phyloP scores from a whole-genome alignment of 2,329 filamentous ascomycete genomes.

The Cercospora beticola region DNA sequence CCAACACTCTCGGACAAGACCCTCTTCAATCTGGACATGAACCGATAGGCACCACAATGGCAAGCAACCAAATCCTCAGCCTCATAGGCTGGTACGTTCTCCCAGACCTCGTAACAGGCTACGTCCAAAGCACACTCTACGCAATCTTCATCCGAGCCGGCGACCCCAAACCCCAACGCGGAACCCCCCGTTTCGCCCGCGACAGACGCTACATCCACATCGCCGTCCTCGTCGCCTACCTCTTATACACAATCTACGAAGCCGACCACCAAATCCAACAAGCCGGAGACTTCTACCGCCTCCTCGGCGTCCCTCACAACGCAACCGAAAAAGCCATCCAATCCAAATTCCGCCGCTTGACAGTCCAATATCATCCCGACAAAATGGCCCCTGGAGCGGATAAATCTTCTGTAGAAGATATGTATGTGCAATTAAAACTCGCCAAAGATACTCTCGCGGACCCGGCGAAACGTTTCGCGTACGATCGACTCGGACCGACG shows the following conservation, averaged over 20 bases:
- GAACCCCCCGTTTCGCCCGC: slow-evolving; percentile 65
- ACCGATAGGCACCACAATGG: slow-evolving; percentile 23
- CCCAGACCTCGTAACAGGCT: slow-evolving; percentile 69
- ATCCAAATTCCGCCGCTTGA: slow-evolving; percentile 76
- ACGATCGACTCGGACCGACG: slow-evolving; percentile 81
- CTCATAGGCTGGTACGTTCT: slow-evolving; percentile 62
- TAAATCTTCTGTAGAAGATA: slow-evolving; percentile 45
- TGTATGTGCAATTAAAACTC: slow-evolving; percentile 80
- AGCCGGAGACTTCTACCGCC: slow-evolving; percentile 73
- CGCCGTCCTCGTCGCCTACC: slow-evolving; percentile 77
- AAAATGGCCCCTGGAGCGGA: slow-evolving; percentile 57
- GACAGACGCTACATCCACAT: slow-evolving; percentile 84
- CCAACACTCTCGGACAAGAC: background rate
- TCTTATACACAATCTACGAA: slow-evolving; percentile 90
- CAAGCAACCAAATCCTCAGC: slow-evolving; percentile 52
- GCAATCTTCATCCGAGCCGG: slow-evolving; percentile 85
- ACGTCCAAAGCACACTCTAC: slow-evolving; percentile 81
- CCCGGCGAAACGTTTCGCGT: slow-evolving; percentile 75
- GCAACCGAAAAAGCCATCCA: slow-evolving; percentile 77
- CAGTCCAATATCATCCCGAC: slow-evolving; percentile 74
- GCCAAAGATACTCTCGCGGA: slow-evolving; percentile 81
- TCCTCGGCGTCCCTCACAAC: slow-evolving; percentile 67
- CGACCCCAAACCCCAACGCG: slow-evolving; percentile 69
- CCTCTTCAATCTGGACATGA: slow-evolving; percentile 9
- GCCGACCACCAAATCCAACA: slow-evolving; percentile 76